Conservation (phyloP, 352 stramenopile species). For the Pythium biforme region DNA sequence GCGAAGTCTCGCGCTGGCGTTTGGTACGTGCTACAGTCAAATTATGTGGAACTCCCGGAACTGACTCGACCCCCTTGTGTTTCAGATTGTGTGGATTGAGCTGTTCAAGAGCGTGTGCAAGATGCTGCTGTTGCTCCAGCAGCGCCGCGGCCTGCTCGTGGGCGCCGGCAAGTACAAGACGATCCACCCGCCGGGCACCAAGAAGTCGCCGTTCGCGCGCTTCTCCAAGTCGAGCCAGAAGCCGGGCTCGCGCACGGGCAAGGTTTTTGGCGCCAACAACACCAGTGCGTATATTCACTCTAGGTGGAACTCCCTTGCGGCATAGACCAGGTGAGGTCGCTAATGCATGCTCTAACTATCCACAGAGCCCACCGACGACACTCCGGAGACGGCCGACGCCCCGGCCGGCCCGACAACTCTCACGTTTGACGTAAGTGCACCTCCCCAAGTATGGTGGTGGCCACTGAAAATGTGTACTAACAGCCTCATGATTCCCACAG, state of each 20-base stretch:
- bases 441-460: not conserved
- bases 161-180: constrained; percentile 47
- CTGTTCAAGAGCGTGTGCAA: constrained; percentile 70
- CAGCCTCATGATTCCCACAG: constrained; percentile 18
- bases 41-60: too few relatives aligned
- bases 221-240: constrained; percentile 60
- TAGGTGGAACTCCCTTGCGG: not conserved
- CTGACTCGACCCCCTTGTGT: not conserved
- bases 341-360: not conserved
- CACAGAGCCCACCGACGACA: constrained; percentile 8
- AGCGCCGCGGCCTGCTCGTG: constrained; percentile 54
- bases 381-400: constrained; percentile 17
- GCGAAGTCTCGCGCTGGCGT: constrained; percentile 67
- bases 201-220: constrained; percentile 50
- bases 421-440: constrained; percentile 45
- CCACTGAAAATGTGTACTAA: not conserved
- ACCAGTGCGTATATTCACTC: constrained; percentile 11
- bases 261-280: constrained; percentile 58
- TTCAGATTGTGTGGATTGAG: constrained; percentile 76
- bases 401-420: constrained; percentile 37
- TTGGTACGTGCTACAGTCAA: constrained; percentile 42
- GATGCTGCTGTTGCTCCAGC: constrained; percentile 60
- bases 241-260: constrained; percentile 64
- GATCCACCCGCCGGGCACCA: constrained; percentile 26
- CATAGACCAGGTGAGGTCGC: not conserved